A percentile compares a stretch with the other conserved stretches of the same genome.
Evolutionary conservation across 2,329 filamentous ascomycete genomes (phyloP).

Genomic region (Capronia epimyces): DNA sequence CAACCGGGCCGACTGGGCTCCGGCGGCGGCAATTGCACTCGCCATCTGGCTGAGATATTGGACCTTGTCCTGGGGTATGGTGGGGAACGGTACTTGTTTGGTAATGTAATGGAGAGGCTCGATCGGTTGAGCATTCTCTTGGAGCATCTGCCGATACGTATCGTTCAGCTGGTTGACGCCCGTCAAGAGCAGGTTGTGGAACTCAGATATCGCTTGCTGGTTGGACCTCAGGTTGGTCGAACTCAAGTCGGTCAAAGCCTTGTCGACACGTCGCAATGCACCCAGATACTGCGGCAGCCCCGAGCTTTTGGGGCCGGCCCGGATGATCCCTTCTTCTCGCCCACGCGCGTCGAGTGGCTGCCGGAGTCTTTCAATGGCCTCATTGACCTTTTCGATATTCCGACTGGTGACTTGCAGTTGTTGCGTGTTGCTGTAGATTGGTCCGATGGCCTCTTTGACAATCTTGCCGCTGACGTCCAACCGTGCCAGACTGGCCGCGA

Average conservation of each 20-base stretch:
- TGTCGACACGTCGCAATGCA: constrained; percentile 82
- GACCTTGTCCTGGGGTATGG: constrained; percentile 68
- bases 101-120: constrained; percentile 91
- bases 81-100: constrained; percentile 75
- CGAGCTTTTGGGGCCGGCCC: constrained; percentile 74
- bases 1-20: constrained; percentile 47
- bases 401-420: constrained; percentile 78
- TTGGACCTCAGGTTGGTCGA: constrained; percentile 88
- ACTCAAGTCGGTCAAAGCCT: constrained; percentile 76
- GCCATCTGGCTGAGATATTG: constrained; percentile 75
- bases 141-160: constrained; percentile 72
- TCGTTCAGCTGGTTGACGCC: constrained; percentile 80
- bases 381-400: constrained; percentile 81
- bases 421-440: constrained; percentile 87
- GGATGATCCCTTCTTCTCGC: constrained; percentile 85
- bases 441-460: constrained; percentile 85
- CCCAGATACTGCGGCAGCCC: constrained; percentile 80
- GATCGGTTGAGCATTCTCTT: constrained; percentile 70
- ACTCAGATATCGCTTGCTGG: constrained; percentile 77
- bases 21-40: constrained; percentile 62
- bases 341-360: constrained; percentile 90
- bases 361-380: constrained; percentile 80
- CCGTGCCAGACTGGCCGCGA: constrained; percentile 76
- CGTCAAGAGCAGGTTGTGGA: constrained; percentile 68
- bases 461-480: constrained; percentile 84